Evolutionary conservation across 2,329 filamentous ascomycete genomes (phyloP).

Genomic region (Alternaria ethzedia): DNA sequence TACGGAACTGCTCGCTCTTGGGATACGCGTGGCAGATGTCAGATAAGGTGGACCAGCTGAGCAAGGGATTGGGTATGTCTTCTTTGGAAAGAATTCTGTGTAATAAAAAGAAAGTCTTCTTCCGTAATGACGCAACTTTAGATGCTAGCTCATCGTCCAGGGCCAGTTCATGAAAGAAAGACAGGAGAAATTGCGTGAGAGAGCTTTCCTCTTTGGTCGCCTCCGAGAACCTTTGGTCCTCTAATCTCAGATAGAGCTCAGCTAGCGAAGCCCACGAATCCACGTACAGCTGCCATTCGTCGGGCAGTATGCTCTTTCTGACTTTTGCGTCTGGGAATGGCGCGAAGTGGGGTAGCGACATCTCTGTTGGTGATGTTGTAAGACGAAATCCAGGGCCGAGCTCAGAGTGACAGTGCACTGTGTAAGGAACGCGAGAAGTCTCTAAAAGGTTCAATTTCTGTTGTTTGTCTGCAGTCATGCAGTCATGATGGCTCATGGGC

Average conservation of each 20-base stretch:
- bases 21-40: slow-evolving; percentile 71
- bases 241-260: slow-evolving; percentile 67
- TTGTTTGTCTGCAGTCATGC: slow-evolving; percentile 19
- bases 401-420: not conserved
- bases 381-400: not conserved
- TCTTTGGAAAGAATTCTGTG: slow-evolving; percentile 62
- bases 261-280: slow-evolving; percentile 76
- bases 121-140: slow-evolving; percentile 62
- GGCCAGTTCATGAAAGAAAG: slow-evolving; percentile 66
- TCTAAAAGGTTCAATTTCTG: slow-evolving; percentile 1
- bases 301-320: slow-evolving; percentile 67
- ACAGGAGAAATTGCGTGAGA: slow-evolving; percentile 67
- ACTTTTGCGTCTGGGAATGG: slow-evolving; percentile 75
- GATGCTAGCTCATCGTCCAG: slow-evolving; percentile 33
- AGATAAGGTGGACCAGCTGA: slow-evolving; percentile 73
- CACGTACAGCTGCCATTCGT: slow-evolving; percentile 80
- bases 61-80: slow-evolving; percentile 55
- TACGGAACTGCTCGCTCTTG: slow-evolving; percentile 63
- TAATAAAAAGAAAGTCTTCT: slow-evolving; percentile 68
- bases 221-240: slow-evolving; percentile 62
- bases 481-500: slow-evolving; percentile 37
- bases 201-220: slow-evolving; percentile 64
- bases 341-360: slow-evolving; percentile 73
- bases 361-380: slow-evolving; percentile 16
- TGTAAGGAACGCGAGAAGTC: not conserved